Evolutionary conservation across 305 asterid species (phyloP).

Genomic region (Solanum hybrid): DNA sequence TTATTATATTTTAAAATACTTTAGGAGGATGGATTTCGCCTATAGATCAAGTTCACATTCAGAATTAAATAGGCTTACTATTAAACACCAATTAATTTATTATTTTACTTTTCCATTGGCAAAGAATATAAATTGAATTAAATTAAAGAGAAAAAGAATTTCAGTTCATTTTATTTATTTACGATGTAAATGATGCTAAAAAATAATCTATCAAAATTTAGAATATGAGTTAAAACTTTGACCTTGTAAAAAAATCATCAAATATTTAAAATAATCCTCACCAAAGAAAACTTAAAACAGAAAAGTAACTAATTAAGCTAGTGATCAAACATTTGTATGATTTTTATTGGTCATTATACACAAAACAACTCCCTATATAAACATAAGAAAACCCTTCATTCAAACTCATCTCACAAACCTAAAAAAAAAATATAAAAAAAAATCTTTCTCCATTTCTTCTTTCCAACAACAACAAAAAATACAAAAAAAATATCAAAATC

Average conservation of each 20-base stretch:
- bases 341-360: not conserved
- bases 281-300: not conserved
- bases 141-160: too few species aligned
- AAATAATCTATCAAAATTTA: not conserved
- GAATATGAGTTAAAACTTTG: not conserved
- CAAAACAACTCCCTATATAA: not conserved
- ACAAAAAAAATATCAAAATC: not conserved
- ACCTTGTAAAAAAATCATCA: not conserved
- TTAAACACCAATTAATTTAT: too few species aligned
- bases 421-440: not conserved
- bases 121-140: too few species aligned
- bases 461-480: not conserved
- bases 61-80: too few species aligned
- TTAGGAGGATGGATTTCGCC: too few species aligned
- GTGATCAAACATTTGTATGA: not conserved
- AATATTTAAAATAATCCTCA: not conserved
- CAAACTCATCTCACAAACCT: slow-evolving; percentile 4
- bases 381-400: not conserved
- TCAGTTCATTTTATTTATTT: not conserved
- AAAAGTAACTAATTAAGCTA: not conserved
- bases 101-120: too few species aligned
- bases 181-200: not conserved
- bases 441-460: not conserved
- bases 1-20: too few species aligned
- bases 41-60: too few species aligned